These are phyloP conservation scores for Diaporthe australafricana DNA, from an alignment of 2,329 filamentous ascomycete genomes.

Conservation along the genomic window DNA sequence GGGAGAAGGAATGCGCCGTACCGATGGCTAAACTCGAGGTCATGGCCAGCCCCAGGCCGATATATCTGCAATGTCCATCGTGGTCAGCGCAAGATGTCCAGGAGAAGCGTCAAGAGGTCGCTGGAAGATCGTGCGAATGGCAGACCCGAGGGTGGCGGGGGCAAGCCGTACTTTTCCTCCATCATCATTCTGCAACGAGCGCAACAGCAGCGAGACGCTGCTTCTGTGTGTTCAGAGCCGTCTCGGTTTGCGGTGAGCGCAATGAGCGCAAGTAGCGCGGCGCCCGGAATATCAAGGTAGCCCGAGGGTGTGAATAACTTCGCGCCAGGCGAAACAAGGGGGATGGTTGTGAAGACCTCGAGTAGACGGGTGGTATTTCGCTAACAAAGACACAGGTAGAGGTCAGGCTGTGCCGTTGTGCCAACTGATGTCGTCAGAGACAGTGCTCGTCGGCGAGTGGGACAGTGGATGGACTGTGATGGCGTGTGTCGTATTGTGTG, in stretches of 20 bases:
- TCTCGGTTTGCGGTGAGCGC: constrained; percentile 25
- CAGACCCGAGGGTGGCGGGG: background rate
- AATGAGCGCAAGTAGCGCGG: constrained; percentile 29
- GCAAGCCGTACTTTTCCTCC: constrained; percentile 57
- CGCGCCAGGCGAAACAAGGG: constrained; percentile 34
- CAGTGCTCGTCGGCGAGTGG: background rate
- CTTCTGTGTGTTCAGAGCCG: constrained; percentile 26
- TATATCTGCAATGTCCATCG: constrained; percentile 67
- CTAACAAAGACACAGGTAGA: constrained; percentile 27
- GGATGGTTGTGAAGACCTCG: background rate
- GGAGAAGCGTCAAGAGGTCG: background rate
- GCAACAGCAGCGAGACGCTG: constrained; percentile 39
- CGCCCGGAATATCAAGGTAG: constrained; percentile 19
- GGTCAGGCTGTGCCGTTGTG: constrained; percentile 6
- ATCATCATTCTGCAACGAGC: constrained; percentile 51
- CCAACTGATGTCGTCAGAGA: constrained; percentile 1
- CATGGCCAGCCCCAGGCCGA: constrained; percentile 81
- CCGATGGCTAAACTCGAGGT: constrained; percentile 81
- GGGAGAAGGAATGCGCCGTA: constrained; percentile 52
- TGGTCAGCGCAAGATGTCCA: constrained; percentile 45
- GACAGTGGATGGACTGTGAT: background rate
- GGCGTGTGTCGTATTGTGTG: background rate
- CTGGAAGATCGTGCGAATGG: background rate
- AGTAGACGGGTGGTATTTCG: background rate
- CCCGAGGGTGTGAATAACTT: constrained; percentile 21